Evolutionary conservation across 2,329 filamentous ascomycete species (phyloP).

Genomic region (Coniochaeta pulveracea): DNA sequence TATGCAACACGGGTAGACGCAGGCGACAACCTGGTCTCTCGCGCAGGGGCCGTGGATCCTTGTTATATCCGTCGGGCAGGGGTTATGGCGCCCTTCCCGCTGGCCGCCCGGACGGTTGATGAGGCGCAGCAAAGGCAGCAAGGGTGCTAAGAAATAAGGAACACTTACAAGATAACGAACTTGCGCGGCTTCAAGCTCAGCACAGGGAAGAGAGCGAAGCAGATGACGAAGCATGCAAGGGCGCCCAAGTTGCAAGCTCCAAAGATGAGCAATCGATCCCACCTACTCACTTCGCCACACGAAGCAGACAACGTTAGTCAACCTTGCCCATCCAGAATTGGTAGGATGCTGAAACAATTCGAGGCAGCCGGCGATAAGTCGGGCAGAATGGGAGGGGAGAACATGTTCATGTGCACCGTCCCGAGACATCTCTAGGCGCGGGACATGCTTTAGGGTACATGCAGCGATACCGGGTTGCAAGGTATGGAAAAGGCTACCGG

Average conservation of each 20-base stretch:
- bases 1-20: constrained; percentile 23
- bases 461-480: constrained; percentile 25
- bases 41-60: constrained; percentile 3
- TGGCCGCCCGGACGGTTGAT: no score
- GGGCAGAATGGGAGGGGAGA: constrained; percentile 6
- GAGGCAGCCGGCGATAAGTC: not conserved
- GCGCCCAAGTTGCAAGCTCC: constrained; percentile 82
- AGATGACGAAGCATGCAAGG: constrained; percentile 83
- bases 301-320: not conserved
- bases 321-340: not conserved
- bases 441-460: constrained; percentile 36
- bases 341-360: no score
- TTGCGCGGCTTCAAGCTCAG: constrained; percentile 75
- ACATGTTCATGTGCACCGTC: constrained; percentile 19
- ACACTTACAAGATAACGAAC: constrained; percentile 91
- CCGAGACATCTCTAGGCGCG: constrained; percentile 28
- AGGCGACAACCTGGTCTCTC: constrained; percentile 16
- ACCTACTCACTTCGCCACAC: constrained; percentile 68
- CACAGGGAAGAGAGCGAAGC: constrained; percentile 81
- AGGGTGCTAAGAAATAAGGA: not conserved
- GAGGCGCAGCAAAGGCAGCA: constrained; percentile 6
- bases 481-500: constrained; percentile 14
- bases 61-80: not conserved
- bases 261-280: constrained; percentile 92
- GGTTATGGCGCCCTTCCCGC: not conserved